Conservation (phyloP, 169 alveolate genomes). For the Eimeria falciformis region DNA sequence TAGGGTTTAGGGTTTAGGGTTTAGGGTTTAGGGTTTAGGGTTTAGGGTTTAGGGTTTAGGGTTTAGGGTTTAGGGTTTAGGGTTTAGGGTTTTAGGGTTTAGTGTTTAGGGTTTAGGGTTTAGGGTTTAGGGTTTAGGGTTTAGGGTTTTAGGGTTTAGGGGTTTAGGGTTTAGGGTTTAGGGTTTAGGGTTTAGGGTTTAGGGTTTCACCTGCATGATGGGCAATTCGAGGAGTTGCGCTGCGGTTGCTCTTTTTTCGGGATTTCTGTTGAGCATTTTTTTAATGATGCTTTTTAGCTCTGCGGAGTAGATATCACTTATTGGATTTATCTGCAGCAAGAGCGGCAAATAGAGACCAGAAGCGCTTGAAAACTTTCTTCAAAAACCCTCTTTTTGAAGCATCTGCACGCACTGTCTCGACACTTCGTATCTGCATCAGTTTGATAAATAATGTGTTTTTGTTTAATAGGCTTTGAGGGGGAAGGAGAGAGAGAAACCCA, state of each 20-base stretch:
- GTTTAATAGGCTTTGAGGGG: no score
- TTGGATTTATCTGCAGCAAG: slow-evolving; percentile 43
- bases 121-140: background rate
- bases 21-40: background rate
- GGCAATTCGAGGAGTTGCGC: slow-evolving; percentile 72
- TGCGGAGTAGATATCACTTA: slow-evolving; percentile 62
- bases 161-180: background rate
- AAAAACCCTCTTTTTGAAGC: no score
- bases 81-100: background rate
- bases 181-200: slow-evolving; percentile 30
- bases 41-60: background rate
- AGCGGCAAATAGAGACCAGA: background rate
- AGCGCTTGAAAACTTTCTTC: background rate
- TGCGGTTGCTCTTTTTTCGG: slow-evolving; percentile 76
- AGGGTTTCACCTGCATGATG: slow-evolving; percentile 53
- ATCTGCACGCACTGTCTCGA: no score
- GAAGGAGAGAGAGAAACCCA: no score
- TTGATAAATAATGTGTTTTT: background rate
- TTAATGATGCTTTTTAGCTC: slow-evolving; percentile 49
- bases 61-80: background rate
- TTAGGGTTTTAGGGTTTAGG: no score
- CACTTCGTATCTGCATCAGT: no score
- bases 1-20: background rate
- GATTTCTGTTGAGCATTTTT: slow-evolving; percentile 51
- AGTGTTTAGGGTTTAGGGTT: background rate